Evolutionary conservation across 164 flowering plant genomes (phyloP), one percentile per base, ranked within the genome.

Genomic region (Saururus chinensis): DNA sequence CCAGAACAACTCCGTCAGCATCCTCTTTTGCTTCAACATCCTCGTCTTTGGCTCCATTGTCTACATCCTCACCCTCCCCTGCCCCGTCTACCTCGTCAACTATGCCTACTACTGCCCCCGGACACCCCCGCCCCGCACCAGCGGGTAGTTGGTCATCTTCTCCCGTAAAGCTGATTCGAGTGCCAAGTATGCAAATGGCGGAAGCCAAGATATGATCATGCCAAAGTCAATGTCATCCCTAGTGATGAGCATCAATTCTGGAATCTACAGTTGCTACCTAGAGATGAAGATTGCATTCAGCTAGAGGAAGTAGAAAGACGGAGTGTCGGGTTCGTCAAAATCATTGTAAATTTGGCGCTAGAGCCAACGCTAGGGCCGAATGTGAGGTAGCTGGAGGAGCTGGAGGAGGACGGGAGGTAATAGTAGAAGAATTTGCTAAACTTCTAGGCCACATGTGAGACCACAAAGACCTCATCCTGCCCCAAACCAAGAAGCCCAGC

Each of bases 401-500:
- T 74, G 4, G 78, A n/a, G 10, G 66, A 42, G 7, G 84, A 70
- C 0, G 93, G 93, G 11, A 81, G 83, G 64, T 88, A 83, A 61
- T 84, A 87, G 20, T 87, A 84, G 77, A 84, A 87, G 64, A 65
- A 12, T 21, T 22, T 8, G 11, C 74, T 70, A 51, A 58, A 74
- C 40, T 62, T 59, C 8, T 19, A 40, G 11, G 79, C 71, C 0
- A 74, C 61, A 35, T 81, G 84, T 1, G 85, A 75, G 1, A 81
- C 60, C 1, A 81, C 7, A 0, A 80, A 80, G 2, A 75, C 49
- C 8, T 19, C 16, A 56, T 72, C 60, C 3, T 67, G 72, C 4
- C 77, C 84, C 0, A 81, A 76, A 11, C 84, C 85, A 4, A 83
- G 54, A 16, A 80, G 53, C 30, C 85, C 85, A 0, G 79, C 82